Percentiles rank a stretch among this genome's conserved stretches.
Conservation (phyloP, 352 stramenopile genomes). For the Phytophthora tubulina region DNA sequence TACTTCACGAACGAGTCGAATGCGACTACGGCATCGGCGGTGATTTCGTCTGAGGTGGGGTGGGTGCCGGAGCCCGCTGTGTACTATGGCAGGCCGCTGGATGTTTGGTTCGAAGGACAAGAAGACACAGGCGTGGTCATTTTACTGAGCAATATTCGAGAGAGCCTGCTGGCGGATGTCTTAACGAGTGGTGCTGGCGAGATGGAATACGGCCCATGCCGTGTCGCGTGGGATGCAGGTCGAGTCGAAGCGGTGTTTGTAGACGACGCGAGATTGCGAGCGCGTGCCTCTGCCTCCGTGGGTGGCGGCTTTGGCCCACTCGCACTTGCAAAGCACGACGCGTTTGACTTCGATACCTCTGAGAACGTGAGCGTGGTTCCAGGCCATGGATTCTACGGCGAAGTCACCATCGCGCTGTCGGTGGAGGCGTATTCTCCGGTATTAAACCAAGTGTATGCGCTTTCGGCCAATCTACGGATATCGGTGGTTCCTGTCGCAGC, state of each 20-base stretch:
- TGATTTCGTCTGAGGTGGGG: constrained; percentile 22
- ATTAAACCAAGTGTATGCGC: constrained; percentile 5
- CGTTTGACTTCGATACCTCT: constrained; percentile 11
- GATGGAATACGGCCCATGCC: constrained; percentile 17
- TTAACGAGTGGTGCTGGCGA: background rate
- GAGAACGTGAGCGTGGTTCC: constrained; percentile 25
- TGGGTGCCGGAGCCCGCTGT: constrained; percentile 20
- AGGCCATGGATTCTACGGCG: constrained; percentile 17
- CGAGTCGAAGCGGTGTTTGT: constrained; percentile 26
- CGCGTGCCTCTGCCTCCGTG: background rate
- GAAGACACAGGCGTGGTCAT: constrained; percentile 19
- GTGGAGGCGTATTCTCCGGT: constrained; percentile 8
- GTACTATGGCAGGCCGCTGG: constrained; percentile 19
- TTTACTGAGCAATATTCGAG: constrained; percentile 11
- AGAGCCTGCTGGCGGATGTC: constrained; percentile 10
- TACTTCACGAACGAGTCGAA: constrained; percentile 24
- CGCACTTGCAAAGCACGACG: constrained; percentile 9
- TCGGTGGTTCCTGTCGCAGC: constrained; percentile 23
- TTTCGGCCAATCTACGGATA: constrained; percentile 21
- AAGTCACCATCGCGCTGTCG: constrained; percentile 13
- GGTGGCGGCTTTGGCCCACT: constrained; percentile 13
- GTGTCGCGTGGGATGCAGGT: constrained; percentile 12
- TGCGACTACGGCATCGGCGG: constrained; percentile 13
- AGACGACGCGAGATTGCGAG: constrained; percentile 2
- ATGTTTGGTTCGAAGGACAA: constrained; percentile 27